Evolutionary conservation across 371 early-diverging fungal genomes (phyloP).

Genomic region (Chytridiales sp.): DNA sequence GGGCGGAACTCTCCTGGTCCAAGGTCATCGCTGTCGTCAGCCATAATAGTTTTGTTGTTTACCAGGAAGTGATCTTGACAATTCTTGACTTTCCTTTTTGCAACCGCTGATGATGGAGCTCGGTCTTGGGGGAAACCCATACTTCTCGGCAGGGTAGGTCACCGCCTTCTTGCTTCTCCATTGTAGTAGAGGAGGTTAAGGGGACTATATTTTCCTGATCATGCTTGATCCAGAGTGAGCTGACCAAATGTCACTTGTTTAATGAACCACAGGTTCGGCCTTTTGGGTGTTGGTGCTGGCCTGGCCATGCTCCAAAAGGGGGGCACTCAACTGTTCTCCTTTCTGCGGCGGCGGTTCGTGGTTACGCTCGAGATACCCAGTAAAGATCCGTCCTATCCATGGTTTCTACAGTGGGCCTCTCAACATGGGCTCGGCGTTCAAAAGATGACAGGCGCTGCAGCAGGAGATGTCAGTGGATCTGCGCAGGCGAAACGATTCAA

Average conservation of each 20-base stretch:
- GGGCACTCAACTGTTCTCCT: slow-evolving; percentile 60
- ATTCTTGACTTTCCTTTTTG: too few species aligned
- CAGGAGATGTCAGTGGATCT: neutral
- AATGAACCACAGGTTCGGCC: slow-evolving; percentile 59
- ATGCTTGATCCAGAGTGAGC: neutral
- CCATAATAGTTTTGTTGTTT: too few species aligned
- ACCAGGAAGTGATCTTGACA: too few species aligned
- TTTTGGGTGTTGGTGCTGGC: slow-evolving; percentile 87
- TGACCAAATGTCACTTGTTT: neutral
- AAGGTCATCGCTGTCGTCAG: too few species aligned
- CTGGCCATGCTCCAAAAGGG: slow-evolving; percentile 78
- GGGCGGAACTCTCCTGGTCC: too few species aligned
- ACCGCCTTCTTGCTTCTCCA: slow-evolving; percentile 3
- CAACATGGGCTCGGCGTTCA: slow-evolving; percentile 7
- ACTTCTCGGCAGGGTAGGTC: slow-evolving; percentile 74
- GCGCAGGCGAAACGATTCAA: neutral
- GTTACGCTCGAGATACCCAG: slow-evolving; percentile 92
- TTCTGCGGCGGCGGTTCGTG: slow-evolving; percentile 74
- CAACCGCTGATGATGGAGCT: slow-evolving; percentile 7
- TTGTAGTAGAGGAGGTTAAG: neutral
- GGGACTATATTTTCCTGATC: neutral
- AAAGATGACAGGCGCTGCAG: neutral
- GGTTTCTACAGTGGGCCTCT: slow-evolving; percentile 86
- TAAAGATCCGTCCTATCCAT: slow-evolving; percentile 88
- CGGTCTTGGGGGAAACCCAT: slow-evolving; percentile 67